Conservation (phyloP, 768 basidiomycete species). For the Termitomyces sp. region DNA sequence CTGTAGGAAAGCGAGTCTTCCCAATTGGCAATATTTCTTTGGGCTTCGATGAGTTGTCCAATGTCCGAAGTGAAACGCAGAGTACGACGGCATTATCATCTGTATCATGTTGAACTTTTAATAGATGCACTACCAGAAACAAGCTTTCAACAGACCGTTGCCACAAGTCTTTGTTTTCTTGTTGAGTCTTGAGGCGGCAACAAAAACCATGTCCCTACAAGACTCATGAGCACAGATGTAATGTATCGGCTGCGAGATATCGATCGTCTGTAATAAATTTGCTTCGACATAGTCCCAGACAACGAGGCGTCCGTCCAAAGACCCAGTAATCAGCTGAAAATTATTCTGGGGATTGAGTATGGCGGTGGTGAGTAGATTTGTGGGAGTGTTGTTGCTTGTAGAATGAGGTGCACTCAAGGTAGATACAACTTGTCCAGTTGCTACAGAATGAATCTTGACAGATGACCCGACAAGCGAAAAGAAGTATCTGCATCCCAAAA, state of each 20-base stretch:
- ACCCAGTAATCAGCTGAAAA: conserved; percentile 86
- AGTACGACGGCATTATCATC: conserved; percentile 57
- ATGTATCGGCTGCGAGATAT: conserved; percentile 63
- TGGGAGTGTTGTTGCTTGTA: conserved; percentile 28
- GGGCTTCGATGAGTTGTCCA: conserved; percentile 37
- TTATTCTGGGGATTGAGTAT: conserved; percentile 80
- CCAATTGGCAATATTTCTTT: conserved; percentile 55
- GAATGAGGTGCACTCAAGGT: conserved; percentile 59
- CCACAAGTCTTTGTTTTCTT: conserved; percentile 34
- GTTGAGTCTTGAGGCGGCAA: conserved; percentile 49
- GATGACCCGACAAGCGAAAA: conserved; percentile 79
- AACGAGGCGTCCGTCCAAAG: conserved; percentile 76
- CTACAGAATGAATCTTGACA: conserved; percentile 80
- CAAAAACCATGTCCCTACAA: conserved; percentile 66
- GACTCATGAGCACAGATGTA: conserved; percentile 67
- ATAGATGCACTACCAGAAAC: background rate
- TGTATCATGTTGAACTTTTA: conserved; percentile 14
- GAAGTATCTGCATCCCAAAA: conserved; percentile 60
- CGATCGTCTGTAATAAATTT: conserved; percentile 67
- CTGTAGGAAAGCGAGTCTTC: conserved; percentile 58
- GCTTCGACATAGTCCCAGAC: conserved; percentile 95
- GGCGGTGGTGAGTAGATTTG: conserved; percentile 64
- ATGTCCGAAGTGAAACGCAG: conserved; percentile 56
- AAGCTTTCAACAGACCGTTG: conserved; percentile 21
- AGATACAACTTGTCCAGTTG: conserved; percentile 75